Conservation (phyloP, 257 asterid genomes). For the Lycium barbarum region DNA sequence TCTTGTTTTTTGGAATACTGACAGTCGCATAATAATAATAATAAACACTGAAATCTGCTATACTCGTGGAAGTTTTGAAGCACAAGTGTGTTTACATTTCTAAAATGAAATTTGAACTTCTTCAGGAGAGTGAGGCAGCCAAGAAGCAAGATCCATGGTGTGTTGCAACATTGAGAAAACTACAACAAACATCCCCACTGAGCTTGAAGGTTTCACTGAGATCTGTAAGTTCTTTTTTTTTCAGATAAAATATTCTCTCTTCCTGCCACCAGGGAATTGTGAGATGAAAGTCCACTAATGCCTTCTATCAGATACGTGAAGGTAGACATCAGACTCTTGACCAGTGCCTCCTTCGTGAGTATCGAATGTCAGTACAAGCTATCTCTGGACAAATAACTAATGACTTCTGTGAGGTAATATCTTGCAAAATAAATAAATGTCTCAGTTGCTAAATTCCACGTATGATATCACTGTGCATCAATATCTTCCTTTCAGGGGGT, state of each 20-base stretch:
- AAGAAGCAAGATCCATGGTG: slow-evolving; percentile 77
- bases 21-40: background rate
- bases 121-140: slow-evolving; percentile 77
- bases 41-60: background rate
- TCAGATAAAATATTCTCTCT: background rate
- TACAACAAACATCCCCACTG: slow-evolving; percentile 78
- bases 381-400: slow-evolving; percentile 59
- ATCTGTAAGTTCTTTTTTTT: slow-evolving; percentile 68
- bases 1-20: background rate
- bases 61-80: background rate
- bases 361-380: slow-evolving; percentile 88
- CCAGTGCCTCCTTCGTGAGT: slow-evolving; percentile 87
- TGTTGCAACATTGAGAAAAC: slow-evolving; percentile 67
- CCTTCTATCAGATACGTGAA: slow-evolving; percentile 74
- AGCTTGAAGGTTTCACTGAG: slow-evolving; percentile 93
- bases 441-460: background rate
- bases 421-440: background rate
- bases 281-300: slow-evolving; percentile 28
- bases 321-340: slow-evolving; percentile 93
- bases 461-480: slow-evolving; percentile 26
- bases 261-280: background rate
- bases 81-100: slow-evolving; percentile 19
- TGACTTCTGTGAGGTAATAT: slow-evolving; percentile 80
- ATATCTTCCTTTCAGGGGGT: slow-evolving; percentile 63
- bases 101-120: slow-evolving; percentile 30